These are phyloP conservation scores for Amphibolis antarctica DNA, from an alignment of 106 monocot genomes.

Conservation along the genomic window DNA sequence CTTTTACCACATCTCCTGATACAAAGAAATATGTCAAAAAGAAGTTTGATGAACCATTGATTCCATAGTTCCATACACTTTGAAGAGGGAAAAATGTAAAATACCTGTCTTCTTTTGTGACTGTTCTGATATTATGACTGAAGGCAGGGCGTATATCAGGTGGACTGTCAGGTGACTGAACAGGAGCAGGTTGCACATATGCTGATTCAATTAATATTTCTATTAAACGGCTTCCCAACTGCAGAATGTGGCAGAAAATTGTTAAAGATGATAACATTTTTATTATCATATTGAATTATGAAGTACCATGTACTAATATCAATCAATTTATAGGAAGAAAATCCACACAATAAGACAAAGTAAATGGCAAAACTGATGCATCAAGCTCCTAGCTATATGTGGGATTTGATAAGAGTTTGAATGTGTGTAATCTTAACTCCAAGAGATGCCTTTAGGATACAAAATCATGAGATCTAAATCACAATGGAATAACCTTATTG, in stretches of 20 bases:
- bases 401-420: too few species aligned
- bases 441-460: too few species aligned
- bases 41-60: not conserved
- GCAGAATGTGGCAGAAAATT: slow-evolving; percentile 9
- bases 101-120: slow-evolving; percentile 53
- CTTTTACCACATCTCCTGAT: slow-evolving; percentile 41
- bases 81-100: not conserved
- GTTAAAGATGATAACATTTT: not conserved
- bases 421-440: too few species aligned
- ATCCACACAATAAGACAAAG: too few species aligned
- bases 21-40: slow-evolving; percentile 6
- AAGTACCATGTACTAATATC: too few species aligned
- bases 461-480: too few species aligned
- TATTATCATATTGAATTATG: too few species aligned
- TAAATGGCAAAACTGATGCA: too few species aligned
- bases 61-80: not conserved
- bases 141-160: slow-evolving; percentile 85
- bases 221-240: slow-evolving; percentile 74
- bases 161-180: slow-evolving; percentile 31
- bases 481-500: too few species aligned
- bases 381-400: too few species aligned
- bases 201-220: slow-evolving; percentile 77
- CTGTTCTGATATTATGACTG: slow-evolving; percentile 35
- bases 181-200: slow-evolving; percentile 58
- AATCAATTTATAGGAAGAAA: too few species aligned